phyloP scores from a whole-genome alignment of 1,284 basidiomycete species.

The Mycosarcoma maydis region DNA sequence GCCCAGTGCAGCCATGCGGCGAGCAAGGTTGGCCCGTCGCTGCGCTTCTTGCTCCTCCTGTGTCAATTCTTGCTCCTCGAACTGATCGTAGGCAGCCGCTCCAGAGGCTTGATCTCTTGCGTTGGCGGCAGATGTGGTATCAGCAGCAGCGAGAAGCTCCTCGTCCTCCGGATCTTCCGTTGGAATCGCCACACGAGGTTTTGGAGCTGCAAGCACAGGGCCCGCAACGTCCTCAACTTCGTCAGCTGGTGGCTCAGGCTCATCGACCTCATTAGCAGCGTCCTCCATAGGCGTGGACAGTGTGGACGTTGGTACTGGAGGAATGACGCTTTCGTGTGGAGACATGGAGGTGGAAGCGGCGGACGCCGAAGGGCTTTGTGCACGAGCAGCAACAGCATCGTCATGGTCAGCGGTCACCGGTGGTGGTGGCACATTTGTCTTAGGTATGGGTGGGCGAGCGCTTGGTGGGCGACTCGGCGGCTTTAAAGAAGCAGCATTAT shows the following conservation, averaged over 20 bases:
- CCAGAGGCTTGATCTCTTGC: not conserved
- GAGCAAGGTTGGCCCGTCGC: constrained; percentile 56
- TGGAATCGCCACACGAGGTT: constrained; percentile 45
- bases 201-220: constrained; percentile 51
- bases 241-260: not conserved
- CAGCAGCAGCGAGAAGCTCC: constrained; percentile 34
- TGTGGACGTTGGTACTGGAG: constrained; percentile 23
- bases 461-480: constrained; percentile 51
- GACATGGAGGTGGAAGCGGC: not conserved
- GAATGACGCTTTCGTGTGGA: constrained; percentile 22
- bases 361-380: constrained; percentile 9
- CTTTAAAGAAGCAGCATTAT: constrained; percentile 19
- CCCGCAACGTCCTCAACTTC: constrained; percentile 11
- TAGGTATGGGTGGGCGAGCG: constrained; percentile 51
- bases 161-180: constrained; percentile 55
- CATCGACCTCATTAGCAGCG: constrained; percentile 7
- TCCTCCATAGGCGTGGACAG: constrained; percentile 13
- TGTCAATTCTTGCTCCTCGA: constrained; percentile 40
- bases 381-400: constrained; percentile 15
- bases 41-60: constrained; percentile 58
- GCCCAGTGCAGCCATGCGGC: constrained; percentile 63
- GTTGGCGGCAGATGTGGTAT: constrained; percentile 4
- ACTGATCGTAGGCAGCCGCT: constrained; percentile 8
- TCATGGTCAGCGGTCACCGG: constrained; percentile 11
- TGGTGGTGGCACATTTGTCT: constrained; percentile 34